Base-by-base conservation (phyloP, 202 grass and related monocot species). In the Digitaria exilis region DNA sequence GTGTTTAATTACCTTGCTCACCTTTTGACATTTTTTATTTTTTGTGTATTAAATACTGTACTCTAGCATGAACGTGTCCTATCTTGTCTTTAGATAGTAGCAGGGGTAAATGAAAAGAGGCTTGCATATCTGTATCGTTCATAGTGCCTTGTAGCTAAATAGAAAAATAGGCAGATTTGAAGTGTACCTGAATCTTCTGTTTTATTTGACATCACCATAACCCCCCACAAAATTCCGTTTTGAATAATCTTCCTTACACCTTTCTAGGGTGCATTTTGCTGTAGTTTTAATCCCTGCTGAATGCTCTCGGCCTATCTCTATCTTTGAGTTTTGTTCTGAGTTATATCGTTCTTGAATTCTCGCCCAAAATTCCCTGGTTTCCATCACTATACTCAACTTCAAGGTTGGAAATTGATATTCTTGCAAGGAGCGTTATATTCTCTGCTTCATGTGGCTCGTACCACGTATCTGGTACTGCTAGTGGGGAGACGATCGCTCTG, bases 31-130 rank as follows among this genome's bases (percentile, higher is more conserved):
- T 24, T 84, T 90, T 82, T 80, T 64, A n/a, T 52, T 87, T 70
- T 76, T 70, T 87, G 84, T 90, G 62, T 80, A 64, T 87, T 31
- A 70, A 89, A 87, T 80, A 87, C 80, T 29, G 62, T 69, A 65
- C 43, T 46, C 76, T 72, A 89, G 87, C 64, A 71, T 65, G 76
- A 42, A 76, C 64, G 61, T 75, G 24, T 69, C 60, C 24, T 73
- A 13, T 41, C 41, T 67, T 54, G 6, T 37, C 41, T 61, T 83
- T 79, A 86, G 79, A 84, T 79, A 67, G 52, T 70, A 84, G 81
- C 69, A 25, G 75, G 65, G 67, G 69, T 90, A 90, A 87, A 84
- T 70, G 70, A 61, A 72, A 71, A 59, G 18, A 54, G 15, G 56
- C 14, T 49, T 73, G 56, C 29, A 37, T 49, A 62, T 62, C 17